Base-by-base conservation (phyloP, 345 rosid genomes). In the Isatis tinctoria region DNA sequence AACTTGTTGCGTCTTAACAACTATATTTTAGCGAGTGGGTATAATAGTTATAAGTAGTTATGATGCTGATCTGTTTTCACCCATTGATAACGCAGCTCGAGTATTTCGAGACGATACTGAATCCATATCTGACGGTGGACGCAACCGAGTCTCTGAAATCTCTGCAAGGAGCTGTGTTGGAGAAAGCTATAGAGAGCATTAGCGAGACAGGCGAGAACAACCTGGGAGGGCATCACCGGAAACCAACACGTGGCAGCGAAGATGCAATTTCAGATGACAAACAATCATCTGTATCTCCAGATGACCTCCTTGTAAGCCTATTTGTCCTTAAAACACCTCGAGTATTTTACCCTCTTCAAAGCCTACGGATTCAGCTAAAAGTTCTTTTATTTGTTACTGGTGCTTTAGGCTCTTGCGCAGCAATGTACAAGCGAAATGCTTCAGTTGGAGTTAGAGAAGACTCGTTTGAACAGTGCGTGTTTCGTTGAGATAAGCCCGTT, bases 231-330 rank as follows among this genome's bases (percentile, higher is more conserved):
- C 82, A 83, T 22, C 78, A 81, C 9, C 89, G 96, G 52, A 83
- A 93, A 60, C 79, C 96, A 75, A 87, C 98, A 65, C 92, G 94
- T 72, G 98, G 97, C 51, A 87, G 98, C 67, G 98, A 91, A 79
- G 98, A 94, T 30, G 87, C 97, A 47, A 76, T 78, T 81, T 82
- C 85, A 39, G 96, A 94, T 48, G 98, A 91, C 57, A 86, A 87
- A 77, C 98, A 84, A 78, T 70, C 76, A 78, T 77, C 84, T 10
- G 85, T 86, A 51, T 91, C 97, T 61, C 95, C 98, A 13, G 98
- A 94, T 75, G 93, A 94, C 74, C 82, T 94, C 60, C 91, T 94
- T 67, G 96, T 89, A 88, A 85, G 74, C 47, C 20, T n/a, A 69
- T 57, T 40, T 28, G 20, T 67, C 72, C 49, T 37, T 51, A 28